A percentile compares a stretch with the other conserved stretches of the same genome.
phyloP scores from a whole-genome alignment of 2,329 filamentous ascomycete species.

The Fusarium domesticum region DNA sequence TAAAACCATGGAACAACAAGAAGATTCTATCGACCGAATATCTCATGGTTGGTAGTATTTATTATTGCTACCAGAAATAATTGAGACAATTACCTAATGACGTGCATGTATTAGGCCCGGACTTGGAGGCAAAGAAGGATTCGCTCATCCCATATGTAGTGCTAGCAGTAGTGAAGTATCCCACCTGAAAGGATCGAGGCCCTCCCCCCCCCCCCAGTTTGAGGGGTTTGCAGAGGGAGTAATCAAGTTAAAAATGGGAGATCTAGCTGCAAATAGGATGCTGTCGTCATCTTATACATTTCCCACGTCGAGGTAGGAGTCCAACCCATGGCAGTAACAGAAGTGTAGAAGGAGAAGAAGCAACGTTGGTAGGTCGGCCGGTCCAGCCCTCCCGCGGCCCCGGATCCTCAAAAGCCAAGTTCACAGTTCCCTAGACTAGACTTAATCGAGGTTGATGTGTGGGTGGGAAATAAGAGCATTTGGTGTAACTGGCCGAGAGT shows the following conservation, averaged over 20 bases:
- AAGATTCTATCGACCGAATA: no score
- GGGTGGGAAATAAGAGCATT: background rate
- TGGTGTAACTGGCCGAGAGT: background rate
- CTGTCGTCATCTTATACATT: background rate
- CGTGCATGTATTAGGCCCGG: background rate
- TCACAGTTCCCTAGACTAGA: conserved; percentile 1
- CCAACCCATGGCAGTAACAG: background rate
- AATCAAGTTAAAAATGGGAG: background rate
- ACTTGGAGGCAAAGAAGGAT: background rate
- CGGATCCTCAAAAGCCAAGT: conserved; percentile 1
- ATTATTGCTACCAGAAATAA: no score
- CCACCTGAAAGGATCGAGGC: background rate
- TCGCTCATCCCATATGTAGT: background rate
- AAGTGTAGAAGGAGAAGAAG: background rate
- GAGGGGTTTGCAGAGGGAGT: background rate
- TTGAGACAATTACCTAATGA: background rate
- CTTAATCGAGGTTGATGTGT: background rate
- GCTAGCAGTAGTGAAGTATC: no score
- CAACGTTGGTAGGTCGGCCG: background rate
- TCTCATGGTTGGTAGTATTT: no score
- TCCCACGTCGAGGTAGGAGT: background rate
- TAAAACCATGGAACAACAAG: no score
- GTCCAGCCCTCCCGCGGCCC: background rate
- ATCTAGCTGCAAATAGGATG: background rate
- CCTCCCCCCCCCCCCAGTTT: no score